Evolutionary conservation across 176 grass and related monocot species (phyloP).

Genomic region (Oryza meyeriana): DNA sequence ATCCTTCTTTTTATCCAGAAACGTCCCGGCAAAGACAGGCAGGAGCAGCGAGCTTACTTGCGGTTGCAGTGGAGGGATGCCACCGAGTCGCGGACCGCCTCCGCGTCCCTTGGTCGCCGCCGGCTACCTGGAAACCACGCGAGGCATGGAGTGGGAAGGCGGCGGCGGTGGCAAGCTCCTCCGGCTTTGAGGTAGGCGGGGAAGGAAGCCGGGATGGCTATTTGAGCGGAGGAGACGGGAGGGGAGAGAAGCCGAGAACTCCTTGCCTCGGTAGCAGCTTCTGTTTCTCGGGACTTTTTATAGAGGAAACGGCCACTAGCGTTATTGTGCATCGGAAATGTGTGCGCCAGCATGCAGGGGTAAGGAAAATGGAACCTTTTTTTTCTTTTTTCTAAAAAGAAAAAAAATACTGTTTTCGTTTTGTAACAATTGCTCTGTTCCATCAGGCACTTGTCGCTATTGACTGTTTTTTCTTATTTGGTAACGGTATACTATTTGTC

Average conservation of each 20-base stretch:
- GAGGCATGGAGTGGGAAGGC: not conserved
- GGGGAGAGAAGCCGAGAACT: not conserved
- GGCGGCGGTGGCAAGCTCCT: not conserved
- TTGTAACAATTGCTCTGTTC: too few relatives aligned
- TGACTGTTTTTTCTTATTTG: too few relatives aligned
- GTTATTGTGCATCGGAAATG: slow-evolving; percentile 22
- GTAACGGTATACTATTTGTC: too few relatives aligned
- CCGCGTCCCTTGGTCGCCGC: not conserved
- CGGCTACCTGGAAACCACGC: not conserved
- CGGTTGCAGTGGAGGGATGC: not conserved
- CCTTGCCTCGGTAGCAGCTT: slow-evolving; percentile 6
- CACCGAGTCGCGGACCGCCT: not conserved
- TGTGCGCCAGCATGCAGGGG: too few relatives aligned
- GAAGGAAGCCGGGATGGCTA: not conserved
- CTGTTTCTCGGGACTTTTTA: slow-evolving; percentile 10
- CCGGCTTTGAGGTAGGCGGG: not conserved
- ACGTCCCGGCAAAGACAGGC: not conserved
- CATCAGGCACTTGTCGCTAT: too few relatives aligned
- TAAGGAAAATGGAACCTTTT: not conserved
- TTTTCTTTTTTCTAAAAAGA: not conserved
- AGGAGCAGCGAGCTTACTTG: not conserved
- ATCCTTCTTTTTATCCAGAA: not conserved
- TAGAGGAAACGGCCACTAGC: not conserved
- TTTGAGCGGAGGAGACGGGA: not conserved
- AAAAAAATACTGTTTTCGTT: too few relatives aligned